Base-by-base conservation (phyloP, 2,329 filamentous ascomycete genomes). In the Venturia effusa region DNA sequence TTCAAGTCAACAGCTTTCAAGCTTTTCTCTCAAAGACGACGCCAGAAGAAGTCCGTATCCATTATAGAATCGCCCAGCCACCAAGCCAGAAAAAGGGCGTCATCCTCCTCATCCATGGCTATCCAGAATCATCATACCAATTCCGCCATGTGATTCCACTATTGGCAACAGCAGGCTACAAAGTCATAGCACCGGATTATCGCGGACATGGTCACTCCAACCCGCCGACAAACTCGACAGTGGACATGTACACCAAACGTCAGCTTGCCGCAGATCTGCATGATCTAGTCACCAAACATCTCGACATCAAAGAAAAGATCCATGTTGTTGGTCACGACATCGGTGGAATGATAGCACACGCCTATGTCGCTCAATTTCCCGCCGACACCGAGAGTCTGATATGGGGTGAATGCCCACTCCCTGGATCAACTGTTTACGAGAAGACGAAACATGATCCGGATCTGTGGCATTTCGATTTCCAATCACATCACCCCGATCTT, bases 291-390 rank as follows among this genome's bases (percentile, higher is more conserved):
- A 66, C 65, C 37, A 34, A 64, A 7, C 66, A 71, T 59, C 67
- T 79, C 0, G 66, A 68, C 0, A 73, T 78, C 67, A 71, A 70
- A 17, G 69, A 74, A 17, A 71, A 74, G 15, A 70, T 78, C 4
- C 76, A 80, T 64, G 67, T 80, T 3, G 73, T 80, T 0, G 78
- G 78, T 11, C 77, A 81, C 62, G 78, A 80, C 63, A 80, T 80
- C 24, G 77, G 78, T 19, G 78, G 77, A 51, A 80, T 80, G 77
- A 74, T 80, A 32, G 76, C 76, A 0, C 75, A 76, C 65, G 74
- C 76, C 4, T 77, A 77, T 64, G 77, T 74, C 4, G 67, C 70
- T 1, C 72, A 70, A 1, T 76, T 74, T 55, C 70, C 77, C 0
- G 67, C 72, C 1, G 66, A 71, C 41, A 71, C 73, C 0, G 70